These are phyloP conservation scores for Sphagnum contortum DNA, from an alignment of 225 moss, liverwort and hornwort species.

Conservation along the genomic window DNA sequence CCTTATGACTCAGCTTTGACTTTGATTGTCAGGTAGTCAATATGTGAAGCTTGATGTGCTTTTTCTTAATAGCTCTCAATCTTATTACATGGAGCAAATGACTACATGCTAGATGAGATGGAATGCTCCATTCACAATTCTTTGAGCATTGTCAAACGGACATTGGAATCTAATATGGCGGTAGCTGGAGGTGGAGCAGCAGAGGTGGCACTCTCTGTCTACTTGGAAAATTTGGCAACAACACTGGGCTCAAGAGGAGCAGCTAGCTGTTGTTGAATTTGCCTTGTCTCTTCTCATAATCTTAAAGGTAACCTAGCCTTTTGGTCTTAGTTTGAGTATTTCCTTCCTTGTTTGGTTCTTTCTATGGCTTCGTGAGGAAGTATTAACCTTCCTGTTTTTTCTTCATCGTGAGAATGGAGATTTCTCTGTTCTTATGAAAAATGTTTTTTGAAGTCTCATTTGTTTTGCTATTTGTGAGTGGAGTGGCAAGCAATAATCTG, in stretches of 20 bases:
- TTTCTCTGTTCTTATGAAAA: too few relatives aligned
- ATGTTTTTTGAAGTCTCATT: too few relatives aligned
- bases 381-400: too few relatives aligned
- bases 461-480: too few relatives aligned
- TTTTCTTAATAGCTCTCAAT: slow-evolving; percentile 47
- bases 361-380: too few relatives aligned
- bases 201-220: slow-evolving; percentile 44
- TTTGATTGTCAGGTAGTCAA: neutral
- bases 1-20: neutral
- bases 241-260: slow-evolving; percentile 52
- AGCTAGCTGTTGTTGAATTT: slow-evolving; percentile 54
- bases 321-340: neutral
- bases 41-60: neutral
- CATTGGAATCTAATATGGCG: slow-evolving; percentile 70
- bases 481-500: too few relatives aligned
- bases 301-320: slow-evolving; percentile 17
- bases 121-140: slow-evolving; percentile 79
- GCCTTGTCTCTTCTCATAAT: slow-evolving; percentile 48
- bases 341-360: neutral
- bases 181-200: slow-evolving; percentile 53
- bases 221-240: slow-evolving; percentile 47
- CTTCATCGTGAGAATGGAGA: too few relatives aligned
- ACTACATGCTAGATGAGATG: slow-evolving; percentile 91
- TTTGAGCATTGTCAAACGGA: slow-evolving; percentile 71
- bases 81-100: slow-evolving; percentile 67